Conservation (phyloP, 495 filamentous ascomycete species). For the Ramalina intermedia region DNA sequence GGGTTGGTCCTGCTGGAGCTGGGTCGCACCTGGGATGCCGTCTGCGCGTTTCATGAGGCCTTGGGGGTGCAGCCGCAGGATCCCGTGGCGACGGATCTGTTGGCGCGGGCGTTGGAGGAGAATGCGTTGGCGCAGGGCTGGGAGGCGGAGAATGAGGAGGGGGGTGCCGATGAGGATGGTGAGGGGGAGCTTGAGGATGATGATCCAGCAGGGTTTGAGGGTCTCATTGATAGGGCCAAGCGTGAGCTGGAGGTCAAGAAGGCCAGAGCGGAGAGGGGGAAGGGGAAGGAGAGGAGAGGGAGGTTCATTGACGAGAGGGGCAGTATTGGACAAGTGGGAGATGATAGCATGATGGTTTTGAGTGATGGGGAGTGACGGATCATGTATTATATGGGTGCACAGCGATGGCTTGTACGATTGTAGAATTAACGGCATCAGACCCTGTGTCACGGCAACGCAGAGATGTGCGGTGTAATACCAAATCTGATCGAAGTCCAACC, state of each 20-base stretch:
- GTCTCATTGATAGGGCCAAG: constrained; percentile 11
- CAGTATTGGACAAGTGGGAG: constrained; percentile 17
- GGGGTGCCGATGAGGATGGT: constrained; percentile 10
- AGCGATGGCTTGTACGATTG: no score
- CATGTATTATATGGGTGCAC: background rate
- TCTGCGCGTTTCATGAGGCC: constrained; percentile 55
- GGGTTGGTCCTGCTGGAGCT: constrained; percentile 62
- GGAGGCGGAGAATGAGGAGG: constrained; percentile 8
- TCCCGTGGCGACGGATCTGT: constrained; percentile 50
- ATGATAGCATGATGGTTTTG: constrained; percentile 19
- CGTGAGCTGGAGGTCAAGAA: constrained; percentile 3
- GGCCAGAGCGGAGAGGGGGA: constrained; percentile 9
- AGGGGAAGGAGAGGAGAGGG: constrained; percentile 1
- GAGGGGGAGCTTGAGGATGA: constrained; percentile 8
- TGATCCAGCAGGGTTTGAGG: constrained; percentile 9
- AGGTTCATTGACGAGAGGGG: constrained; percentile 26
- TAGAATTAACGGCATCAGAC: no score
- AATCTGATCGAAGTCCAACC: no score
- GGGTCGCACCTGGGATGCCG: constrained; percentile 48
- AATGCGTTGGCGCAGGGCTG: constrained; percentile 17
- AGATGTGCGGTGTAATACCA: no score
- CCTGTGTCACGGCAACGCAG: no score
- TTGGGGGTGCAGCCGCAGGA: constrained; percentile 58
- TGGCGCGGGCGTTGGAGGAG: constrained; percentile 21
- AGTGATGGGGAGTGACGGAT: constrained; percentile 14